Base-by-base conservation (phyloP, 2,329 filamentous ascomycete species). In the Pyrenochaeta sp. region DNA sequence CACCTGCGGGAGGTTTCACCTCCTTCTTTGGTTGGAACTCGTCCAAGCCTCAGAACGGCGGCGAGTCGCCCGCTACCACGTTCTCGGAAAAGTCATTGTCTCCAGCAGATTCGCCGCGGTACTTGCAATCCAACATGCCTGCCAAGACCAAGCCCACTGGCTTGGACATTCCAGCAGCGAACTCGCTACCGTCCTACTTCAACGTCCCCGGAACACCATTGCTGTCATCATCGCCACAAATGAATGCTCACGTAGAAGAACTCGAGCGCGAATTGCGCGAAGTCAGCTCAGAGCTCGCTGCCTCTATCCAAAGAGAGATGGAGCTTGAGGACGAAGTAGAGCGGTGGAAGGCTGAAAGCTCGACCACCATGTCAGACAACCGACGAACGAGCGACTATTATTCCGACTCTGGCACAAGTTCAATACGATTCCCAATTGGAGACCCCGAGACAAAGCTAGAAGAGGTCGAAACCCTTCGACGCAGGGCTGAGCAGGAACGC, bases 371-470 rank as follows among this genome's bases (percentile, higher is more conserved):
- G 66, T 77, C 77, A n/a, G 66, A 80, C 19, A 85, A 82, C 52
- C 87, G 88, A 68, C 83, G 93, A 48, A 95, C 90, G 7, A 97
- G 94, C 73, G 94, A 99, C 73, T 97, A 99, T 74, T 99, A 94
- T 69, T 99, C 94, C 2, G 94, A 99, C 70, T 96, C 92, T 5
- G 94, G 94, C 21, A 87, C 90, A 44, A 93, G 90, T 69, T 93
- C 90, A 1, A 81, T 89, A 39, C 88, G 90, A 62, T 87, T 86
- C 63, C 86, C 87, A 1, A 76, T 81, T 49, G 87, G 89, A 32
- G 77, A 82, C 47, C 74, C 72, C 10, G 79, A 81, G 31, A 74
- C 72, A 21, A 82, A 79, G 56, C 60, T 80, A 3, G 84, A 87
- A 61, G 90, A 96, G 68, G 77, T 96, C 22, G 90, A 96, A 48